A percentile compares a stretch with the other conserved stretches of the same genome.
These are phyloP conservation scores for Ziziphus jujuba DNA, from an alignment of 306 rosid species.

Conservation along the genomic window DNA sequence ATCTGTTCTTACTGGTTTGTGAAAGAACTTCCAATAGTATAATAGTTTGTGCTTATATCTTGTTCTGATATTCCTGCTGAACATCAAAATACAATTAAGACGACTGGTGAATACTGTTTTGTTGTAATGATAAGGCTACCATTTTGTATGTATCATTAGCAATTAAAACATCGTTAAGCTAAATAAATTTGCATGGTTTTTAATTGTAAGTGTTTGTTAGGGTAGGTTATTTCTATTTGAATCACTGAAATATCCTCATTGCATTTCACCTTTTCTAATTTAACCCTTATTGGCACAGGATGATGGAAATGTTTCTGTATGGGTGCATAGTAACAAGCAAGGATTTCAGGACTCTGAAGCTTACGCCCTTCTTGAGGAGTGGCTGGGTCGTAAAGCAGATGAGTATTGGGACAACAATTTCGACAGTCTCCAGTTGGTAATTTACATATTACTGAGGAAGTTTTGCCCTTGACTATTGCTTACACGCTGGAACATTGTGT, in stretches of 20 bases:
- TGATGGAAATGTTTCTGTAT: conserved; percentile 39
- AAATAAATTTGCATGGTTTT: too few species aligned
- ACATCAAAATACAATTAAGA: too few species aligned
- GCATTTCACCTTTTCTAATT: background rate
- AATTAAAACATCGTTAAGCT: too few species aligned
- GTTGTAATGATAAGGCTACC: too few species aligned
- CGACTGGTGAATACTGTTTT: too few species aligned
- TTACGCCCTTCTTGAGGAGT: conserved; percentile 46
- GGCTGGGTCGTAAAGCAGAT: conserved; percentile 47
- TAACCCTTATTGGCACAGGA: conserved; percentile 32
- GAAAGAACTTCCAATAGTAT: too few species aligned
- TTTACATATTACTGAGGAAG: background rate
- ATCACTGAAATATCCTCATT: conserved; percentile 15
- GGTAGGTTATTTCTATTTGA: conserved; percentile 12
- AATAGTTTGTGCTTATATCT: too few species aligned
- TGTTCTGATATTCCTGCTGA: too few species aligned
- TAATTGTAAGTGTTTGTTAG: background rate
- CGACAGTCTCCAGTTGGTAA: conserved; percentile 49
- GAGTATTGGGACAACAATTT: conserved; percentile 48
- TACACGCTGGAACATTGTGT: too few species aligned
- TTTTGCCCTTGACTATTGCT: background rate
- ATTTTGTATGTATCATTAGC: too few species aligned
- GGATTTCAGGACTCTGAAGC: conserved; percentile 60
- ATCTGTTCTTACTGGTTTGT: too few species aligned
- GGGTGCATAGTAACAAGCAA: conserved; percentile 66